Evolutionary conservation across 805 yeast species (phyloP).

Genomic region (Kodamaea fukazawae): DNA sequence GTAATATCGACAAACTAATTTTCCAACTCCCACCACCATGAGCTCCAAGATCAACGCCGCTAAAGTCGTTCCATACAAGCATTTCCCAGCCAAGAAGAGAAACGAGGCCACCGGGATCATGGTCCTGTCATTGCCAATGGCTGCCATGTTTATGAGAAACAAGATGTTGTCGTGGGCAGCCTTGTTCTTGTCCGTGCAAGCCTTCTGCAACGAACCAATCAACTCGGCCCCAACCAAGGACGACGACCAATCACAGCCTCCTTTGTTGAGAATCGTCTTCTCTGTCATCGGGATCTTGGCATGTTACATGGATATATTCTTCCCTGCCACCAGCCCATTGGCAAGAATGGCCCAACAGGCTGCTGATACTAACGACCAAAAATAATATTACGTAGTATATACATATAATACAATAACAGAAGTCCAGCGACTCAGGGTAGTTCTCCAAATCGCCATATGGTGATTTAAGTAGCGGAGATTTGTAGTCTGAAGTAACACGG

Average conservation of each 20-base stretch:
- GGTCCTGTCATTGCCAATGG: slow-evolving; percentile 62
- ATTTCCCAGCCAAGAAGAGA: slow-evolving; percentile 47
- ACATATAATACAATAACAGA: too few species aligned
- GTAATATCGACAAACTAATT: not conserved
- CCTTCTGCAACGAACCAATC: slow-evolving; percentile 45
- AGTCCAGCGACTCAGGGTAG: too few species aligned
- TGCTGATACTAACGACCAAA: too few species aligned
- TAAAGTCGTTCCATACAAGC: slow-evolving; percentile 42
- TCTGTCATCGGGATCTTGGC: slow-evolving; percentile 48
- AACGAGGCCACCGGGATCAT: slow-evolving; percentile 46
- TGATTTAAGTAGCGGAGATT: too few species aligned
- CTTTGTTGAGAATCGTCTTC: slow-evolving; percentile 45
- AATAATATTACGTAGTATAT: not conserved
- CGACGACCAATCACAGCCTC: slow-evolving; percentile 38
- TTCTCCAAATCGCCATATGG: too few species aligned
- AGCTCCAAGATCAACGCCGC: slow-evolving; percentile 30
- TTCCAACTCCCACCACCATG: slow-evolving; percentile 1
- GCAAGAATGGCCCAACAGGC: slow-evolving; percentile 17
- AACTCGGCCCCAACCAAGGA: slow-evolving; percentile 25
- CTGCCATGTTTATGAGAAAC: slow-evolving; percentile 64
- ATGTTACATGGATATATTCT: slow-evolving; percentile 53
- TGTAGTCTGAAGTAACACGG: too few species aligned
- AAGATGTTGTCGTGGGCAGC: slow-evolving; percentile 58
- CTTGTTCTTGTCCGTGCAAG: slow-evolving; percentile 47
- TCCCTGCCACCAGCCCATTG: slow-evolving; percentile 41